Base-by-base conservation (phyloP, 345 rosid species). In the Salix dunnii region DNA sequence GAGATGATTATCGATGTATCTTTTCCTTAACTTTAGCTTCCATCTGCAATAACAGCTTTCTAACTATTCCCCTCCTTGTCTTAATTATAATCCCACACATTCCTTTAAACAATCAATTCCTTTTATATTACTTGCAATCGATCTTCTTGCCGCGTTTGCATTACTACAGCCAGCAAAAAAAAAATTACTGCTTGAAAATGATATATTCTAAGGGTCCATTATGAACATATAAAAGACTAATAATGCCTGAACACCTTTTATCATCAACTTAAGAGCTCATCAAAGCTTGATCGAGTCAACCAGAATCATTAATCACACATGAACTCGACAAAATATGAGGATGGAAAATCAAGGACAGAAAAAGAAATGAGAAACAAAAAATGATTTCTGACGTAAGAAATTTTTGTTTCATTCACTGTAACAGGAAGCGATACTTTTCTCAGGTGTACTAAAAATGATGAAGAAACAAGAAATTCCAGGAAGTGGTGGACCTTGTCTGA, bases 131-230 rank as follows among this genome's bases (percentile, higher is more conserved):
- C 69, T 66, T 28, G 38, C 23, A 60, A 49, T 48, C 48, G n/a
- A 79, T 61, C 80, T 71, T 77, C 66, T 82, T 82, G 81, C 89
- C 82, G 79, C 85, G 67, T 86, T 73, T 70, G n/a, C 30, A 69
- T 71, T 77, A 42, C 2, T 35, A 35, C 65, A 78, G 74, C 77
- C 18, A 27, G 60, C 38, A 28, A 23, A 35, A 68, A 2, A 67
- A 67, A 38, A 70, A 73, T 71, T 74, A 62, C 61, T 3, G 51
- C 42, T 65, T 78, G 83, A 84, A 83, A 82, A 84, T 74, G 79
- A 84, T 75, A 73, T 71, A 58, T 58, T 28, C 80, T 31, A 14
- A 70, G 74, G 81, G 86, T 78, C 87, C 89, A 78, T 76, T 62
- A 80, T 70, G 61, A 74, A 64, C 78, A 84, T 76, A 81, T 82